A percentile compares a stretch with the other conserved stretches of the same genome.
Evolutionary conservation across 208 protist genomes (phyloP).

Genomic region (Wallacemonas sp.): DNA sequence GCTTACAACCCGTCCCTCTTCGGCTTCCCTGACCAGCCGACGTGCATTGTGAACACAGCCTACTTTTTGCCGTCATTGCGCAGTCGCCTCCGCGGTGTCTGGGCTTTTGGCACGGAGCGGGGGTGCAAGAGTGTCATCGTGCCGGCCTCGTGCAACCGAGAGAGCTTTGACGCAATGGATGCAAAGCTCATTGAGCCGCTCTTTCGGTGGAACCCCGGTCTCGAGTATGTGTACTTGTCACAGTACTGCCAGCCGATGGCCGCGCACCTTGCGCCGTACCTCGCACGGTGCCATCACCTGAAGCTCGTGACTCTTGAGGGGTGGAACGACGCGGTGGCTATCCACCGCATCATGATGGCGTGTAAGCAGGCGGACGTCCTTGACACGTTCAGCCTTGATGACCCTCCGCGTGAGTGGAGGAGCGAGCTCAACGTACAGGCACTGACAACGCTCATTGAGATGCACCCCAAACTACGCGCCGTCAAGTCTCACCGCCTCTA

Average conservation of each 20-base stretch:
- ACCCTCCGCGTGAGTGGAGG: conserved; percentile 72
- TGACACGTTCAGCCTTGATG: conserved; percentile 76
- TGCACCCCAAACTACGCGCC: conserved; percentile 82
- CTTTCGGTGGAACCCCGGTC: conserved; percentile 85
- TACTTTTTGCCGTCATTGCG: conserved; percentile 83
- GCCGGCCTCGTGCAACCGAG: conserved; percentile 67
- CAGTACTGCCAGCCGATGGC: conserved; percentile 83
- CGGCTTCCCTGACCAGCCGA: conserved; percentile 79
- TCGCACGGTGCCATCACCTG: conserved; percentile 63
- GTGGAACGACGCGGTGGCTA: conserved; percentile 84
- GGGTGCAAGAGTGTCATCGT: conserved; percentile 87
- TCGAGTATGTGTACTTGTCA: conserved; percentile 87
- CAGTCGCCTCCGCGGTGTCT: conserved; percentile 63
- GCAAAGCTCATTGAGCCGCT: conserved; percentile 77
- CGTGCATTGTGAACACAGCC: conserved; percentile 87
- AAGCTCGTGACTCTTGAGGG: conserved; percentile 75
- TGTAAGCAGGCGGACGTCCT: conserved; percentile 83
- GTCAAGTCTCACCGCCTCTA: conserved; percentile 75
- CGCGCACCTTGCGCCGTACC: conserved; percentile 50
- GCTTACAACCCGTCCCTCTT: conserved; percentile 82
- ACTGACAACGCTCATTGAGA: conserved; percentile 84
- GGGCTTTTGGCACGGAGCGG: conserved; percentile 80
- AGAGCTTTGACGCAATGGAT: conserved; percentile 77
- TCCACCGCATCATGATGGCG: conserved; percentile 84
- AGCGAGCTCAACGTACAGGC: conserved; percentile 88